Conservation (phyloP, 139 green algal genomes). For the Picochlorum sp. region DNA sequence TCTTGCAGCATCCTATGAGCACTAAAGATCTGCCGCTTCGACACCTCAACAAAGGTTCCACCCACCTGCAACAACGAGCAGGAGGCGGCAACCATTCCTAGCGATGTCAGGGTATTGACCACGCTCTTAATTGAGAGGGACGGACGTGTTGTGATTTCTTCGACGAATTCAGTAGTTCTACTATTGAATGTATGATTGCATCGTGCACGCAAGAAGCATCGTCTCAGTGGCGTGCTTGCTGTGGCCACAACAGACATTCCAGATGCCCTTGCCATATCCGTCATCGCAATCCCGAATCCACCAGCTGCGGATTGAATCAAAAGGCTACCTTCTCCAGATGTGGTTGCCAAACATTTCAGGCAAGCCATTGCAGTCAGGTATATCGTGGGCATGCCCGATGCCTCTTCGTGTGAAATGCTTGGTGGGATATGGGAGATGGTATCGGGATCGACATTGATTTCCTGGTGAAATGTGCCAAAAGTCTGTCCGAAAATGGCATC, state of each 20-base stretch:
- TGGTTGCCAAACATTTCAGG: background rate
- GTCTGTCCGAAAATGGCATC: conserved; percentile 66
- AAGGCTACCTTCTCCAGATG: background rate
- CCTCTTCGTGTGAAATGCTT: conserved; percentile 31
- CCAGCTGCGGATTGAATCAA: conserved; percentile 22
- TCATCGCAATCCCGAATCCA: conserved; percentile 38
- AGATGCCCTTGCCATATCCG: conserved; percentile 32
- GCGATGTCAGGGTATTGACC: conserved; percentile 75
- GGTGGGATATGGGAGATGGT: conserved; percentile 9
- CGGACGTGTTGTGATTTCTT: background rate
- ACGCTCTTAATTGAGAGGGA: conserved; percentile 17
- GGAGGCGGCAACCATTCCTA: conserved; percentile 67
- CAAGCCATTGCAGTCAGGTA: conserved; percentile 52
- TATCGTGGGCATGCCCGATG: conserved; percentile 61
- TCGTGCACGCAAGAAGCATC: conserved; percentile 35
- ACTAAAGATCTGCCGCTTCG: conserved; percentile 77
- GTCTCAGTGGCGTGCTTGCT: conserved; percentile 42
- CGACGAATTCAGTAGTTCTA: conserved; percentile 10
- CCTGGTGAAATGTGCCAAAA: conserved; percentile 47
- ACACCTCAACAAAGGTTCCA: conserved; percentile 66
- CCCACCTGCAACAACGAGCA: conserved; percentile 40
- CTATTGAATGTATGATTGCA: conserved; percentile 5
- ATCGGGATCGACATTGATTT: conserved; percentile 37
- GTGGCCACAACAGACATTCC: conserved; percentile 39
- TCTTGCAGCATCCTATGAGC: conserved; percentile 41